Conservation (phyloP, 2,329 filamentous ascomycete species). For the Blastomyces emzantsi region DNA sequence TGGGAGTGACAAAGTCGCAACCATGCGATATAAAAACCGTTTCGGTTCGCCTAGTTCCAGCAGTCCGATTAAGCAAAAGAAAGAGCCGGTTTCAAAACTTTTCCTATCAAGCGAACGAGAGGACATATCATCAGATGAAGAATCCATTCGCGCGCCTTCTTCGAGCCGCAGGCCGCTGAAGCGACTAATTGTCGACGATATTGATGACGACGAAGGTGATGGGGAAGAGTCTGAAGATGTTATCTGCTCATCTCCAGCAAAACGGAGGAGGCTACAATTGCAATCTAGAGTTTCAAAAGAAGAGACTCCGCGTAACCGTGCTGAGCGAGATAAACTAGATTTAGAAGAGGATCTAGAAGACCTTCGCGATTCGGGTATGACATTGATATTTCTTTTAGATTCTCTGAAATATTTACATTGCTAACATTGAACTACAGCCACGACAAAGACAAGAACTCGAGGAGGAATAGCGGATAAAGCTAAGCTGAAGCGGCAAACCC, state of each 20-base stretch:
- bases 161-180: conserved; percentile 18
- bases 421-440: conserved; percentile 23
- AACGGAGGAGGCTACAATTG: conserved; percentile 7
- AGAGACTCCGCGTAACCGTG: conserved; percentile 20
- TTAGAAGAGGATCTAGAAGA: conserved; percentile 39
- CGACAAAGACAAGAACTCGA: conserved; percentile 34
- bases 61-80: not conserved
- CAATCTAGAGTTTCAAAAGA: conserved; percentile 13
- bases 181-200: conserved; percentile 20
- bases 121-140: conserved; percentile 8
- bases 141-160: conserved; percentile 8
- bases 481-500: conserved; percentile 31
- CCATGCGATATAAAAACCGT: conserved; percentile 27
- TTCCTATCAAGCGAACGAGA: not conserved
- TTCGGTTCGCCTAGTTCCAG: conserved; percentile 17
- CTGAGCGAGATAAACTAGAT: conserved; percentile 32
- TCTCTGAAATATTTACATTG: not conserved
- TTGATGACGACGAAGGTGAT: conserved; percentile 29
- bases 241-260: conserved; percentile 2
- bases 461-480: conserved; percentile 33
- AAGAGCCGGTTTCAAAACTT: not conserved
- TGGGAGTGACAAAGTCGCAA: conserved; percentile 25
- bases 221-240: conserved; percentile 38
- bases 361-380: conserved; percentile 36
- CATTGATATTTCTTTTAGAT: not conserved